A percentile compares a stretch with the other conserved stretches of the same genome.
phyloP scores from a whole-genome alignment of 75 land plant species.

The Isoetes taiwanensis region DNA sequence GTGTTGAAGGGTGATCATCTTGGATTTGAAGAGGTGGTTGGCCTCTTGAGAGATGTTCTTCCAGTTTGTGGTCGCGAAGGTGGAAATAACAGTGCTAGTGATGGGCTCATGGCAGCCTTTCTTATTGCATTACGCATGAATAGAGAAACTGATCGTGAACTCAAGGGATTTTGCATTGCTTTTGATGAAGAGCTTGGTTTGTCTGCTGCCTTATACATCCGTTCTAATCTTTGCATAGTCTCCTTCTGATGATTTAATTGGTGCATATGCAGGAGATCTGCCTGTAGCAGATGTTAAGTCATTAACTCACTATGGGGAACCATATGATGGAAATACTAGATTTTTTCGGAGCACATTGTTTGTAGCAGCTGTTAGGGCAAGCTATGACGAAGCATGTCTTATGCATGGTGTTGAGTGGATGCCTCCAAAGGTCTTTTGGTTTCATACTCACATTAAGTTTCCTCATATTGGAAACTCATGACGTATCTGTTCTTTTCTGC shows the following conservation, averaged over 20 bases:
- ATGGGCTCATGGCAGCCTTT: slow-evolving; percentile 82
- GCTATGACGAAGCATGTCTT: slow-evolving; percentile 85
- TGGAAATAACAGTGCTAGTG: slow-evolving; percentile 29
- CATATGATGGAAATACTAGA: slow-evolving; percentile 98
- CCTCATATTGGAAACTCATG: neutral
- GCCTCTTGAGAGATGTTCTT: slow-evolving; percentile 63
- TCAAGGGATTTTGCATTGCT: slow-evolving; percentile 94
- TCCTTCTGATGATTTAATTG: neutral
- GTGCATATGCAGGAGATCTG: slow-evolving; percentile 30
- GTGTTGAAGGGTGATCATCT: slow-evolving; percentile 87
- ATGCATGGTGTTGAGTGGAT: slow-evolving; percentile 96
- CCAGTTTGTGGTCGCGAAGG: slow-evolving; percentile 28
- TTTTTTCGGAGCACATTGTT: slow-evolving; percentile 90
- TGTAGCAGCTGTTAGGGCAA: slow-evolving; percentile 96
- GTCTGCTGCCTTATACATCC: neutral
- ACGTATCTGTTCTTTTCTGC: neutral
- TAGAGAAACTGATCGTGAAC: slow-evolving; percentile 85
- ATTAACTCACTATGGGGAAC: slow-evolving; percentile 98
- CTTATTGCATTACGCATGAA: slow-evolving; percentile 93
- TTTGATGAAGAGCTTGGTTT: slow-evolving; percentile 96
- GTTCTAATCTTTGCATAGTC: neutral
- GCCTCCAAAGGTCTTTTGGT: slow-evolving; percentile 87
- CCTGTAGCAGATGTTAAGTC: slow-evolving; percentile 90
- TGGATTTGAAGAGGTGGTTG: slow-evolving; percentile 87
- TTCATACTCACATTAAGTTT: neutral